Evolutionary conservation across 2,329 filamentous ascomycete species (phyloP).

Genomic region (Drechmeria coniospora): DNA sequence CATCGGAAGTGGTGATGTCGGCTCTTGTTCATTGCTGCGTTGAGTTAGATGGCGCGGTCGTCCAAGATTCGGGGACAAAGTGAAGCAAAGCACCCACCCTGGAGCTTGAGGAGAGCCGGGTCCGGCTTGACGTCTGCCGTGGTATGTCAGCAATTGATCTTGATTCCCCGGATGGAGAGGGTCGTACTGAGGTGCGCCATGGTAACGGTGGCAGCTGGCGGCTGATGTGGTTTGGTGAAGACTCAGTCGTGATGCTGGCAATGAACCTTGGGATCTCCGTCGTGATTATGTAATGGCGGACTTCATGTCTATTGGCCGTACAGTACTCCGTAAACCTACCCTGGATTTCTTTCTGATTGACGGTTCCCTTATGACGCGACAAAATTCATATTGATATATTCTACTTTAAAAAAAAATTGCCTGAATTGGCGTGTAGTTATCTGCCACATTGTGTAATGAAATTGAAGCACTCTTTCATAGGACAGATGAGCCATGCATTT

Average conservation of each 20-base stretch:
- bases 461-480: too few relatives aligned
- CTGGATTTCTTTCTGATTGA: too few relatives aligned
- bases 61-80: constrained; percentile 2
- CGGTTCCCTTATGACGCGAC: too few relatives aligned
- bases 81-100: constrained; percentile 15
- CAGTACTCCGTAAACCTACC: too few relatives aligned
- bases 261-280: constrained; percentile 4
- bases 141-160: constrained; percentile 10
- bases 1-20: constrained; percentile 93
- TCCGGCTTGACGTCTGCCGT: constrained; percentile 24
- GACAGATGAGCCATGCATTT: too few relatives aligned
- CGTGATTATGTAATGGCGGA: too few relatives aligned
- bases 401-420: too few relatives aligned
- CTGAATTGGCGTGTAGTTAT: too few relatives aligned
- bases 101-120: constrained; percentile 25
- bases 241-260: constrained; percentile 10
- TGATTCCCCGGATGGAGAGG: neutral
- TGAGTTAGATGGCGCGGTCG: constrained; percentile 9
- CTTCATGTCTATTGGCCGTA: too few relatives aligned
- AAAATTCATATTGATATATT: too few relatives aligned
- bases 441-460: too few relatives aligned
- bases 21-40: constrained; percentile 62
- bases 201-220: constrained; percentile 12
- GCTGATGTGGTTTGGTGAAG: constrained; percentile 9
- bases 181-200: constrained; percentile 25